Conservation (phyloP, 176 grass and related monocot genomes). For the Musa itinerans region DNA sequence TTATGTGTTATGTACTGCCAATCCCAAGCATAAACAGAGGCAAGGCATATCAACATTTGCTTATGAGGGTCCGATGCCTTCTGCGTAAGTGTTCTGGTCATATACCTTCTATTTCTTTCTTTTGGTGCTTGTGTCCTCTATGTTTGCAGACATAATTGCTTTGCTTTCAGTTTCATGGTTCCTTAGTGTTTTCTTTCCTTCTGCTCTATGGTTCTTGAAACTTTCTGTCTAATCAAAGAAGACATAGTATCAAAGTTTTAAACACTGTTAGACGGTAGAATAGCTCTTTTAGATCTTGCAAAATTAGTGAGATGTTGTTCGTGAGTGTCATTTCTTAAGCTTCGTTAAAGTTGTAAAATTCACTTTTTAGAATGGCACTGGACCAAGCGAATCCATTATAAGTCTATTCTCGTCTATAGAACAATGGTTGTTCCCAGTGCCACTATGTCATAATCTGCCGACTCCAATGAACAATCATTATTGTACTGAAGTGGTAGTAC, state of each 20-base stretch:
- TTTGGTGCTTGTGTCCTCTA: too few relatives aligned
- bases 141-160: background rate
- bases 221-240: background rate
- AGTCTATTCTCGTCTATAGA: too few relatives aligned
- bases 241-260: background rate
- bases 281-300: background rate
- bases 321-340: background rate
- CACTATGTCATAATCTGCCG: too few relatives aligned
- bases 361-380: too few relatives aligned
- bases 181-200: background rate
- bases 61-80: constrained; percentile 14
- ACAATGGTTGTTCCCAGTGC: too few relatives aligned
- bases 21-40: constrained; percentile 94
- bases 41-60: constrained; percentile 87
- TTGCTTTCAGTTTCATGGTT: background rate
- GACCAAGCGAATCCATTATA: too few relatives aligned
- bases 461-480: too few relatives aligned
- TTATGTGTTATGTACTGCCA: constrained; percentile 74
- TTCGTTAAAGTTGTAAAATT: too few relatives aligned
- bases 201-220: background rate
- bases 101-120: background rate
- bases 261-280: background rate
- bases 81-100: constrained; percentile 11
- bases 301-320: background rate
- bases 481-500: too few relatives aligned